A percentile compares a stretch with the other conserved stretches of the same genome.
Evolutionary conservation across 2,329 filamentous ascomycete genomes (phyloP).

Genomic region (Talaromyces atroroseus): DNA sequence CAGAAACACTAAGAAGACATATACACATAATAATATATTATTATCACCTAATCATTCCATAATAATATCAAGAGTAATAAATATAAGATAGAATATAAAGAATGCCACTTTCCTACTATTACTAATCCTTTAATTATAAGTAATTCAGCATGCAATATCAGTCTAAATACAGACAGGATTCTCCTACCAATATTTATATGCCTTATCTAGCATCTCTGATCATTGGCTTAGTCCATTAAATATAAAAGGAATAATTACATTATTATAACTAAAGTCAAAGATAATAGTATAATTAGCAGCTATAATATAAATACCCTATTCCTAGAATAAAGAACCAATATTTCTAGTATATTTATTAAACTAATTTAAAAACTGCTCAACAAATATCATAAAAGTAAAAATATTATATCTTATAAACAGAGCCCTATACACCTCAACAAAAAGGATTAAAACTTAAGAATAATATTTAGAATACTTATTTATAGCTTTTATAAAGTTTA

Average conservation of each 20-base stretch:
- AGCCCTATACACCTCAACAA: slow-evolving; percentile 51
- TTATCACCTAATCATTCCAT: slow-evolving; percentile 46
- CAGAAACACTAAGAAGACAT: slow-evolving; percentile 51
- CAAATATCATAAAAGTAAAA: slow-evolving; percentile 36
- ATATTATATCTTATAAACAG: slow-evolving; percentile 37
- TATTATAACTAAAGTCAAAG: slow-evolving; percentile 49
- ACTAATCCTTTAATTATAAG: slow-evolving; percentile 14
- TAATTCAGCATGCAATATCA: background rate
- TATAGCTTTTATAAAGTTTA: slow-evolving; percentile 36
- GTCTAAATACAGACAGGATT: background rate
- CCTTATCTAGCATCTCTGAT: slow-evolving; percentile 16
- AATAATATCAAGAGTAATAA: slow-evolving; percentile 39
- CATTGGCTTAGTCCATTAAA: slow-evolving; percentile 20
- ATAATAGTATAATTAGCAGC: slow-evolving; percentile 52
- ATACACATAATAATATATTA: slow-evolving; percentile 50
- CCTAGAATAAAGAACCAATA: slow-evolving; percentile 45
- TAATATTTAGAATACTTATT: slow-evolving; percentile 20
- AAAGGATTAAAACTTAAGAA: slow-evolving; percentile 36
- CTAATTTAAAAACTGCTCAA: slow-evolving; percentile 37
- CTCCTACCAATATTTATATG: slow-evolving; percentile 20
- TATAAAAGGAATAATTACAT: slow-evolving; percentile 26
- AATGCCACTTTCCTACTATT: slow-evolving; percentile 24
- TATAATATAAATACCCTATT: slow-evolving; percentile 51
- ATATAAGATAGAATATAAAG: slow-evolving; percentile 38
- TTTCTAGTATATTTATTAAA: slow-evolving; percentile 46